Base-by-base conservation (phyloP, 164 flowering plant species). In the Stephania yunnanensis region DNA sequence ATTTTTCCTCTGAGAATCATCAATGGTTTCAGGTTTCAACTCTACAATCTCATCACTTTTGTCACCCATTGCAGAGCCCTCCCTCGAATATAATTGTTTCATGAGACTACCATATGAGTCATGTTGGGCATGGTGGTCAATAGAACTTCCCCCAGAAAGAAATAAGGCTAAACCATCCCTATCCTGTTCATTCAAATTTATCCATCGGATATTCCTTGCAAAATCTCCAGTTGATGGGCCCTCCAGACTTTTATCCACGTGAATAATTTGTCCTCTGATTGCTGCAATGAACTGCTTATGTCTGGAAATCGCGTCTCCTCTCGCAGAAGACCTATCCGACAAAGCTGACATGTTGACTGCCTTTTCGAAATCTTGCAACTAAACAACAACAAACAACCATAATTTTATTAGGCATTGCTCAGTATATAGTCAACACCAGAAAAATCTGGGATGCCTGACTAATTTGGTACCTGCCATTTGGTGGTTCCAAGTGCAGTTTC, bases 351-450 rank as follows among this genome's bases (percentile, higher is more conserved):
- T 63, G 76, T 52, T 69, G 72, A 84, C 83, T 13, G 84, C 91
- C 74, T 84, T 81, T 78, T 85, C 89, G 74, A 87, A 87, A 76
- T 87, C 89, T 75, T 87, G 89, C 80, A 87, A 80, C 90, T 87
- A 80, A 70, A 50, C n/a, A 71, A 22, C 29, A 48, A 71, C 77
- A 58, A 44, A 36, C 64, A 58, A 12, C 64, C 64, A 58, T 12
- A 58, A 58, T 58, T 15, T 2, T 58, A 58, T 15, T 58, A 58
- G 19, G 20, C 64, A 58, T 58, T 15, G 5, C 64, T 58, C 13
- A 46, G 52, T 3, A 71, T 11, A 71, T 3, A 31, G 31, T 29
- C 2, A 29, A 45, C 3, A 66, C 12, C 3, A 69, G 29, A 44
- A 22, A 46, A 69, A 46, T 30, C 13, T 45, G 44, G 22, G 36